Percentiles rank a stretch among this genome's conserved stretches.
phyloP scores from a whole-genome alignment of 148 eudicot species.

The Amaranthus cruentus region DNA sequence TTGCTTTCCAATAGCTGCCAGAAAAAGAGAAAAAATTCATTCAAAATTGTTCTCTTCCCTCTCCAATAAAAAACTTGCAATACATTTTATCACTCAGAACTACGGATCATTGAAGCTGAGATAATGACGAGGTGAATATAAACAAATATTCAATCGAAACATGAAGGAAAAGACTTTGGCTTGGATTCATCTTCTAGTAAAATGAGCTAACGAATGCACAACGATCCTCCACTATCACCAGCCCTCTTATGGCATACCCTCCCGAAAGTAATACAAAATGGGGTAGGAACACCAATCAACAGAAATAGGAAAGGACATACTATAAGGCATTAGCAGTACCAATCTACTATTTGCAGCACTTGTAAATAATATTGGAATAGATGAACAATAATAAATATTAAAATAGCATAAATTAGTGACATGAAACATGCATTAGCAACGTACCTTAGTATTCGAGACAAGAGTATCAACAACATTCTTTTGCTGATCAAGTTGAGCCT shows the following conservation, averaged over 20 bases:
- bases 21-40: constrained; percentile 11
- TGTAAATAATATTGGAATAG: constrained; percentile 4
- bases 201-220: not conserved
- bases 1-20: constrained; percentile 92
- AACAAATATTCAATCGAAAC: not conserved
- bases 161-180: not conserved
- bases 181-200: not conserved
- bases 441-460: constrained; percentile 92
- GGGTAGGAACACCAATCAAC: not conserved
- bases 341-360: not conserved
- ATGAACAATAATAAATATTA: not conserved
- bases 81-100: not conserved
- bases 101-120: not conserved
- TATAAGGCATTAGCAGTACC: constrained; percentile 1
- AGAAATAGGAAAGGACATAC: not conserved
- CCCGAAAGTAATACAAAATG: not conserved
- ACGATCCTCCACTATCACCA: not conserved
- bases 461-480: constrained; percentile 79
- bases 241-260: not conserved
- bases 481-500: constrained; percentile 94
- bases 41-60: not conserved
- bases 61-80: not conserved
- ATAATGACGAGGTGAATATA: not conserved
- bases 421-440: constrained; percentile 20
- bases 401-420: not conserved